Evolutionary conservation across 352 stramenopile species (phyloP).

Genomic region (Phytophthora melonis): DNA sequence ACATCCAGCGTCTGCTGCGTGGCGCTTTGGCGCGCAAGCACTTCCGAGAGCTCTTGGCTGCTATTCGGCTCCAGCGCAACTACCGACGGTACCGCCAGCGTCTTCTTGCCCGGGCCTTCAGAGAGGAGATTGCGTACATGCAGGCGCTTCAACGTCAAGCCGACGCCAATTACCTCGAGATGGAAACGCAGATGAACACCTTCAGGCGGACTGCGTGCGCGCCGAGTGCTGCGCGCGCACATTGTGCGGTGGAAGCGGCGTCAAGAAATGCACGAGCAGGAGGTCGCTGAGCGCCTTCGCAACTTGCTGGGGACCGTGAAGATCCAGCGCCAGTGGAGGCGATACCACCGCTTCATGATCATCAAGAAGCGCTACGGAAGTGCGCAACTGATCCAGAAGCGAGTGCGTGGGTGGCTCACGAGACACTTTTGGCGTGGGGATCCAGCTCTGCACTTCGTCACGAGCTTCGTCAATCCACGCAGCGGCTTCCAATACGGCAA

Average conservation of each 20-base stretch:
- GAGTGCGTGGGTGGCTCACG: conserved; percentile 73
- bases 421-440: conserved; percentile 71
- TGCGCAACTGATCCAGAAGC: conserved; percentile 61
- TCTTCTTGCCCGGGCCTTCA: conserved; percentile 55
- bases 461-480: conserved; percentile 46
- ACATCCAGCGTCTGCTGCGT: conserved; percentile 65
- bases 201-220: conserved; percentile 64
- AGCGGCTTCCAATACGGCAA: conserved; percentile 67
- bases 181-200: conserved; percentile 53
- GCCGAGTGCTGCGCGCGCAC: conserved; percentile 53
- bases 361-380: conserved; percentile 64
- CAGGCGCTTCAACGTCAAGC: conserved; percentile 51
- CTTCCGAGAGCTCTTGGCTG: conserved; percentile 48
- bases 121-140: conserved; percentile 73
- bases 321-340: conserved; percentile 72
- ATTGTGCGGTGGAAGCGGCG: conserved; percentile 52
- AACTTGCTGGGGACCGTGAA: conserved; percentile 58
- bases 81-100: conserved; percentile 66
- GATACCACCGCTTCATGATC: conserved; percentile 47
- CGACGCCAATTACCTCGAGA: conserved; percentile 50
- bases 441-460: conserved; percentile 52
- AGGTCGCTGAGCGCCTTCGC: conserved; percentile 51
- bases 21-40: conserved; percentile 52
- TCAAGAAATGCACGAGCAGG: conserved; percentile 39
- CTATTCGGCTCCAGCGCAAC: conserved; percentile 59